Evolutionary conservation across 768 basidiomycete genomes (phyloP).

Genomic region (Dendrothele bispora): DNA sequence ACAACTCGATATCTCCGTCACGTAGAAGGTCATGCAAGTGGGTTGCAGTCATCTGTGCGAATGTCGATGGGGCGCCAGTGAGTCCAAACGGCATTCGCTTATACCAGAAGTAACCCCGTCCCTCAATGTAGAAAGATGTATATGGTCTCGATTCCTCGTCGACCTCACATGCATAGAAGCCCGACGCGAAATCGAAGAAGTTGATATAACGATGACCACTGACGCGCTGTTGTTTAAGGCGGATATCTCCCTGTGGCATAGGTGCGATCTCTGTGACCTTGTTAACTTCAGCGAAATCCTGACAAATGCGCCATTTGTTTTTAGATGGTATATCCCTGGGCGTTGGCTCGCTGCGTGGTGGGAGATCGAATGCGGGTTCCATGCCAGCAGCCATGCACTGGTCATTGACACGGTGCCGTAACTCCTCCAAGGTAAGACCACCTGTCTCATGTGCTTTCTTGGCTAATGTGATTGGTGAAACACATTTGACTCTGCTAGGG

Average conservation of each 20-base stretch:
- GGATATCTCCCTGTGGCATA: too few relatives aligned
- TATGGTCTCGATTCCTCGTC: slow-evolving; percentile 19
- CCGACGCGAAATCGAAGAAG: slow-evolving; percentile 38
- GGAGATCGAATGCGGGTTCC: neutral
- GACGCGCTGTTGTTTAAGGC: slow-evolving; percentile 34
- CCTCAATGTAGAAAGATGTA: too few relatives aligned
- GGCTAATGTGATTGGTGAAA: slow-evolving; percentile 7
- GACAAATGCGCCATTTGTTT: too few relatives aligned
- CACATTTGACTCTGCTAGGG: slow-evolving; percentile 15
- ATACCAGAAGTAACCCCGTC: too few relatives aligned
- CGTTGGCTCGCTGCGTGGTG: neutral
- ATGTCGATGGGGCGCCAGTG: too few relatives aligned
- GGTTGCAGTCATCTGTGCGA: too few relatives aligned
- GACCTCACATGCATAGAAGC: too few relatives aligned
- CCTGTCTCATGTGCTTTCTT: slow-evolving; percentile 10
- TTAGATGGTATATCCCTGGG: neutral
- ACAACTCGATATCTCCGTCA: slow-evolving; percentile 26
- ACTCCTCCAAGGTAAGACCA: slow-evolving; percentile 9
- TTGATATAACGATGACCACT: slow-evolving; percentile 33
- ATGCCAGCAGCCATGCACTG: slow-evolving; percentile 8
- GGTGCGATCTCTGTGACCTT: too few relatives aligned
- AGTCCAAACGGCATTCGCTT: too few relatives aligned
- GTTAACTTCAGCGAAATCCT: too few relatives aligned
- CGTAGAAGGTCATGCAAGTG: slow-evolving; percentile 26
- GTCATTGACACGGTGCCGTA: slow-evolving; percentile 8